Evolutionary conservation across 1,284 basidiomycete genomes (phyloP), one percentile per base, ranked within the genome.

Genomic region (Ganoderma leucocontextum): DNA sequence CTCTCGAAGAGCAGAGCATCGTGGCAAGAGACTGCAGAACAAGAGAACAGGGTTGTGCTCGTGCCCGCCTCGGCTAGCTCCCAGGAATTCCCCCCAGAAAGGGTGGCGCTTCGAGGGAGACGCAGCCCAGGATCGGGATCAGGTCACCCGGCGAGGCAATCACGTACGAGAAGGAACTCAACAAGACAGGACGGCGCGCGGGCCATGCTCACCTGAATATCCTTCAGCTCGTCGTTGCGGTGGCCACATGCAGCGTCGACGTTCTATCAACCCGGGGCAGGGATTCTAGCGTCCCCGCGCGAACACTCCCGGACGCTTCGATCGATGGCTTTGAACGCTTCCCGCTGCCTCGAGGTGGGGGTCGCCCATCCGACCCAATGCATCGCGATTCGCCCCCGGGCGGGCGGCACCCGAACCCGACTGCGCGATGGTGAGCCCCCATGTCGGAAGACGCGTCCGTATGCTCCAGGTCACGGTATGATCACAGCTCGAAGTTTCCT

Each of bases 221-320:
- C 35, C 22, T 13, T 35, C 52, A 22, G 64, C 64, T 39, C 58
- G 44, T 60, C 64, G 15, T 55, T 33, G 64, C 58, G 64, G 64
- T 36, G 53, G 59, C 47, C 49, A 36, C 58, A 65, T 55, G 52
- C 17, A 17, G 15, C 29, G 17, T 35, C 17, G 19, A 55, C 59
- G 64, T 65, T 60, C 49, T 61, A 57, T 22, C 25, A 33, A 29
- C 49, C 39, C 29, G 63, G 65, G 63, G 64, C 67, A 42, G n/a
- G 33, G 70, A 67, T 69, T 69, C 70, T 72, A 72, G 68, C 66
- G 68, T 68, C 64, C 59, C 63, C 66, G 64, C 63, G 62, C 61
- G 64, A 64, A 66, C 57, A 22, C 22, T 29, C 22, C 65, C 70
- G 65, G 67, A 52, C 19, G 64, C 63, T 70, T 72, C 70, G 61